These are phyloP conservation scores for Hymenoscyphus albidus DNA, from an alignment of 2,329 filamentous ascomycete genomes.

Conservation along the genomic window DNA sequence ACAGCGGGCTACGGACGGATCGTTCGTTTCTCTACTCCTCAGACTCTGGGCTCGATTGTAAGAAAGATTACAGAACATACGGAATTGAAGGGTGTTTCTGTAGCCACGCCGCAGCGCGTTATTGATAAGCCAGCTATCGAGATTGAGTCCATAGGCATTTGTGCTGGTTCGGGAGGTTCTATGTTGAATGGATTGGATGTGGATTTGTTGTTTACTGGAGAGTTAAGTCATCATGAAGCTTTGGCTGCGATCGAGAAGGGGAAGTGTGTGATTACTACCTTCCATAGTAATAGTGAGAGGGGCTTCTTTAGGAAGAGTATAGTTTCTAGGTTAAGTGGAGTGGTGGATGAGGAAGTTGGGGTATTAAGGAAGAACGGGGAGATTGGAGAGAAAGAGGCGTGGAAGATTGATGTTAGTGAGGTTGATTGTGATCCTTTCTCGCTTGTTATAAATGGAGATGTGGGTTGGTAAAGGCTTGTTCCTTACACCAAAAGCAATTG, in stretches of 20 bases:
- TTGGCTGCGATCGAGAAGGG: slow-evolving; percentile 81
- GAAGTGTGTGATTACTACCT: slow-evolving; percentile 76
- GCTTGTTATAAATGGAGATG: slow-evolving; percentile 48
- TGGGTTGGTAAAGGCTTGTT: neutral
- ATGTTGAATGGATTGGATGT: slow-evolving; percentile 68
- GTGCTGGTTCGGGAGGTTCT: slow-evolving; percentile 80
- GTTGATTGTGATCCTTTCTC: slow-evolving; percentile 85
- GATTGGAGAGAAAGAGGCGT: slow-evolving; percentile 29
- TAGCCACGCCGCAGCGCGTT: slow-evolving; percentile 33
- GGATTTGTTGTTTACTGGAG: slow-evolving; percentile 84
- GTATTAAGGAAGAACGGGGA: slow-evolving; percentile 22
- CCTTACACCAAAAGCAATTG: neutral
- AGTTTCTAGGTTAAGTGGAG: slow-evolving; percentile 45
- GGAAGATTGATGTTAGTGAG: slow-evolving; percentile 66
- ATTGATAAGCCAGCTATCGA: slow-evolving; percentile 28
- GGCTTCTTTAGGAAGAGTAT: slow-evolving; percentile 73
- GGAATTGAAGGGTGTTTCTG: slow-evolving; percentile 20
- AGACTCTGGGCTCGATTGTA: slow-evolving; percentile 26
- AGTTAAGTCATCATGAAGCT: slow-evolving; percentile 90
- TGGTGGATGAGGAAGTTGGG: slow-evolving; percentile 23
- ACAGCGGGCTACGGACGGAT: slow-evolving; percentile 35
- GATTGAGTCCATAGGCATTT: slow-evolving; percentile 74
- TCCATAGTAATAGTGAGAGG: slow-evolving; percentile 91
- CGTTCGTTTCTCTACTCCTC: slow-evolving; percentile 28
- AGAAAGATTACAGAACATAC: slow-evolving; percentile 26